Evolutionary conservation across 139 green algal species (phyloP), one percentile per base, ranked within the genome.

Genomic region (Eudorina sp.): DNA sequence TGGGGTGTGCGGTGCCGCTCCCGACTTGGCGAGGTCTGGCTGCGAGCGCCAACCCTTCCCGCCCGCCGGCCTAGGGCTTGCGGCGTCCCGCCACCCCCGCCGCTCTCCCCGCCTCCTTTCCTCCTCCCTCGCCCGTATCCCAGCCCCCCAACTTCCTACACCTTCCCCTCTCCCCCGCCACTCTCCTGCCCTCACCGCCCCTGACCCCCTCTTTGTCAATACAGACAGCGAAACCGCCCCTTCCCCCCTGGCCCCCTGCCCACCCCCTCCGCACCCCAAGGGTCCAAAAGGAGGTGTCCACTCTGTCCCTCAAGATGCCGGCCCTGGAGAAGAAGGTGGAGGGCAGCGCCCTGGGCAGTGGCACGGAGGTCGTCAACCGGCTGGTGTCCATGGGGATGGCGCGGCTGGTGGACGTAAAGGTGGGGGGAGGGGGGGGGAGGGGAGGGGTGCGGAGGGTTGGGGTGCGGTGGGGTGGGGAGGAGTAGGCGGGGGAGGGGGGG

Each of bases 291-390:
- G 83, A 88, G 36, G 68, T 81, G 46, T 13, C 38, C 48, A 18
- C 14, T 3, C 45, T 88, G 68, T 38, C 68, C 8, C 68, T 88
- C 19, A 48, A 68, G n/a, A 45, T 88, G 68, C 83, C 83, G 1
- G 66, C 83, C 45, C 83, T 88, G 83, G 68, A 82, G 68, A 88
- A 88, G 48, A 88, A 88, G 83, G 68, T 88, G 68, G 68, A 88
- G 34, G 29, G 51, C 66, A 36, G 25, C 27, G 36, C 36, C 11
- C 48, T 80, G 68, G 83, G 83, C 68, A 53, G 62, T 31, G 83
- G 83, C 51, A 88, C 36, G 3, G 83, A 88, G 46, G n/a, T 88
- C 68, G 83, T 88, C 48, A 88, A 80, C 36, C 46, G 66, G 25
- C 83, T 88, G 68, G 83, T 81, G 83, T 23, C n/a, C 23, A 81